These are phyloP conservation scores for Pseudodiploospora longispora DNA, from an alignment of 2,329 filamentous ascomycete species.

Conservation along the genomic window DNA sequence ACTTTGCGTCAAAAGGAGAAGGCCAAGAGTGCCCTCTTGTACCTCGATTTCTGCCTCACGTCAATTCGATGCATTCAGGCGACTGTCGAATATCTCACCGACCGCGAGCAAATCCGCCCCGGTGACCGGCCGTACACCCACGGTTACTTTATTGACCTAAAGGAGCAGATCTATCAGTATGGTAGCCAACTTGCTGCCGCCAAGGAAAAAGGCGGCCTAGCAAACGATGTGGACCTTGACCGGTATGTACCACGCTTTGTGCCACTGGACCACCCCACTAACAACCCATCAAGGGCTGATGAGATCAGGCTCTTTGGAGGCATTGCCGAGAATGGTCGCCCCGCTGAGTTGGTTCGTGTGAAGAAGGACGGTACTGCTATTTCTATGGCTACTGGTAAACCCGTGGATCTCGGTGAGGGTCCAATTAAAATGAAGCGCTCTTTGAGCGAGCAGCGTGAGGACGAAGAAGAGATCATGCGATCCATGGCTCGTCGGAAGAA, in stretches of 20 bases:
- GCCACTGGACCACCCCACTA: conserved; percentile 20
- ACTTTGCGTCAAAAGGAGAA: conserved; percentile 68
- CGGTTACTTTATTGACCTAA: conserved; percentile 93
- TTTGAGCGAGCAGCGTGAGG: conserved; percentile 60
- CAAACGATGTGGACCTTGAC: conserved; percentile 50
- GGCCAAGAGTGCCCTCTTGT: conserved; percentile 61
- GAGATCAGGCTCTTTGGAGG: conserved; percentile 76
- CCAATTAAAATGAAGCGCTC: conserved; percentile 56
- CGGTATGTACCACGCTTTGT: conserved; percentile 39
- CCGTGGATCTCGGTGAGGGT: conserved; percentile 47
- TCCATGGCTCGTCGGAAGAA: conserved; percentile 97
- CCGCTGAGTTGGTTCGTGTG: conserved; percentile 75
- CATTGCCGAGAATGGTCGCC: conserved; percentile 70
- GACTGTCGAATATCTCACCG: conserved; percentile 76
- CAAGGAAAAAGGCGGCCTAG: conserved; percentile 56
- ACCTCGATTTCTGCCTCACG: conserved; percentile 82
- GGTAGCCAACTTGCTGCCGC: conserved; percentile 73
- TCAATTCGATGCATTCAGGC: conserved; percentile 86
- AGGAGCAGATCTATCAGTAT: conserved; percentile 88
- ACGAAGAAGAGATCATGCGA: conserved; percentile 75
- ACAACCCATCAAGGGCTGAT: conserved; percentile 38
- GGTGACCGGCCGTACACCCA: conserved; percentile 87
- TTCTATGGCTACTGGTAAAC: conserved; percentile 64
- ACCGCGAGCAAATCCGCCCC: conserved; percentile 77
- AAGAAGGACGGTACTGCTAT: conserved; percentile 73